phyloP scores from a whole-genome alignment of 768 basidiomycete species.

The Chalciporus chontae region DNA sequence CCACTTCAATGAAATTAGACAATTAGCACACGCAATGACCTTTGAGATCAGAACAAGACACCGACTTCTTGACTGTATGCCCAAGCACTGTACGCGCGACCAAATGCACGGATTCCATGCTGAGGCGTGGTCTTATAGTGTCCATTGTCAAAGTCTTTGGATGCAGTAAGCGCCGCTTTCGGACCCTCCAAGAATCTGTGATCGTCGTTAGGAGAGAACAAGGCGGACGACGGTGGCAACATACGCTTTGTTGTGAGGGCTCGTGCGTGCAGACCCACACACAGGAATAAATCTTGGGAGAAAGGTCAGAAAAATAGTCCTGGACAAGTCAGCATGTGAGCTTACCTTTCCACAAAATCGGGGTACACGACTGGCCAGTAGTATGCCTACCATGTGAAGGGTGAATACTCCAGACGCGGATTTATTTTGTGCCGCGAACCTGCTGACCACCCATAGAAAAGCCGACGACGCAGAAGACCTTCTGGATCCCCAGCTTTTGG shows the following conservation, averaged over 20 bases:
- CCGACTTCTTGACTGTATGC: constrained; percentile 53
- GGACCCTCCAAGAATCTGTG: constrained; percentile 58
- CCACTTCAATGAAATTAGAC: constrained; percentile 37
- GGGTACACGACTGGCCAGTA: constrained; percentile 57
- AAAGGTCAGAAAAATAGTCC: not conserved
- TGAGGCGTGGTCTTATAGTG: constrained; percentile 48
- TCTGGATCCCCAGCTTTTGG: constrained; percentile 41
- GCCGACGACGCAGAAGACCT: constrained; percentile 46
- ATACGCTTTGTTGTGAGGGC: constrained; percentile 53
- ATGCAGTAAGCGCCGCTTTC: constrained; percentile 49
- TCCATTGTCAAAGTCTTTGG: constrained; percentile 51
- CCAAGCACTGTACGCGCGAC: constrained; percentile 55
- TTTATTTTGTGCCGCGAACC: constrained; percentile 17
- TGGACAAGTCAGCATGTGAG: not conserved
- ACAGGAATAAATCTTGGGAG: constrained; percentile 44
- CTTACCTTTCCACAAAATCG: constrained; percentile 47
- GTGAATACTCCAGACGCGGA: not conserved
- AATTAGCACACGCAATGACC: not conserved
- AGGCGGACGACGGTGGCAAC: not conserved
- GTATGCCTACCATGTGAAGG: constrained; percentile 38
- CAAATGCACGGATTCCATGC: constrained; percentile 52
- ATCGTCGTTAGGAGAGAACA: not conserved
- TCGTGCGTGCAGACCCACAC: constrained; percentile 55
- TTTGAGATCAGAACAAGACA: not conserved
- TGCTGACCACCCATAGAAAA: constrained; percentile 61